Evolutionary conservation across 306 rosid genomes (phyloP).

Genomic region (Prosopis cineraria): DNA sequence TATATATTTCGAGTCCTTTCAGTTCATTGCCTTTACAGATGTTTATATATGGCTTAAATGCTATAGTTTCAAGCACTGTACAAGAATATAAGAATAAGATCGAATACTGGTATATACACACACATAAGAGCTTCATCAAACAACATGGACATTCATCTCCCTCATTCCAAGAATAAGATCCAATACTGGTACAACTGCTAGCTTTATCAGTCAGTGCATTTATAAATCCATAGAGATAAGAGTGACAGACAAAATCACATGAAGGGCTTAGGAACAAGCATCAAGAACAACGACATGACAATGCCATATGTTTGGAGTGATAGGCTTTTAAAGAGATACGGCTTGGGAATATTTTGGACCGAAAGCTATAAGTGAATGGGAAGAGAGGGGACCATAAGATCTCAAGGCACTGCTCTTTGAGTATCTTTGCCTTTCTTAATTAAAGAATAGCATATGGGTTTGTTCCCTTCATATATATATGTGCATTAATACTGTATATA

Average conservation of each 20-base stretch:
- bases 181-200: neutral
- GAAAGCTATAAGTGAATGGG: neutral
- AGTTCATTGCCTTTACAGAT: neutral
- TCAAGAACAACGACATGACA: constrained; percentile 30
- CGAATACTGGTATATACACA: neutral
- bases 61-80: neutral
- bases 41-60: neutral
- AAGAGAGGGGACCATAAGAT: constrained; percentile 24
- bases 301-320: constrained; percentile 27
- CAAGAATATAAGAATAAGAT: neutral
- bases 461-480: constrained; percentile 21
- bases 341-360: constrained; percentile 20
- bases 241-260: constrained; percentile 43
- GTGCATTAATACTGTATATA: constrained; percentile 8
- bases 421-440: constrained; percentile 41
- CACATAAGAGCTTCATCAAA: neutral
- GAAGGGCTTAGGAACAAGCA: constrained; percentile 26
- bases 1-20: neutral
- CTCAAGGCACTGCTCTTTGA: constrained; percentile 12
- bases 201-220: neutral
- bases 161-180: neutral
- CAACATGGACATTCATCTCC: neutral
- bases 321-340: constrained; percentile 15
- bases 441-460: constrained; percentile 31
- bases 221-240: neutral